Base-by-base conservation (phyloP, 345 rosid species). In the Corymbia maculata region DNA sequence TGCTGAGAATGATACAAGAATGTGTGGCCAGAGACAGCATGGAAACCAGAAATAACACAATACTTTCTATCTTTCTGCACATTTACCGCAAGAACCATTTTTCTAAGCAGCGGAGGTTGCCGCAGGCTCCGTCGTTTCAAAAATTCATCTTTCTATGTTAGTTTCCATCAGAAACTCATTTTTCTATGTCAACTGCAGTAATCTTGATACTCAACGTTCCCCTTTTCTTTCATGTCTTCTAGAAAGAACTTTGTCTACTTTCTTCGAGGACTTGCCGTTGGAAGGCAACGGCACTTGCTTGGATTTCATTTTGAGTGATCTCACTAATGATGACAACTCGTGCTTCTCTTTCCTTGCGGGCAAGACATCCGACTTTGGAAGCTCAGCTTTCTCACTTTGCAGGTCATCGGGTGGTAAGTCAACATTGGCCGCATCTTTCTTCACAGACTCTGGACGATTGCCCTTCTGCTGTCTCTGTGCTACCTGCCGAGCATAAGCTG, bases 261-360 rank as follows among this genome's bases (percentile, higher is more conserved):
- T 93, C 88, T 88, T 91, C 10, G 89, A 86, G 51, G 26, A 85
- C 91, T 92, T 94, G 30, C 85, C 16, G 8, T 88, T 85, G 22
- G 91, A 88, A 19, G 93, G 89, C 79, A 86, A 51, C 68, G 87
- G 90, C 86, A 88, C 91, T 91, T 93, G 96, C 88, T 92, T 93
- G 51, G 96, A 92, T 89, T 97, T 97, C 93, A 92, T 93, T 96
- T 97, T 96, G 53, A 96, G 79, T 3, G 98, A 96, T 91, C 89
- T 94, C n/a, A 97, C 93, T 85, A 95, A 85, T 26, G 93, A 93
- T 51, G 95, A 93, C 55, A 97, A 84, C 89, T 93, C 95, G 11
- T 85, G 89, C 92, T 94, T 94, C 90, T 91, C 93, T 86, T 89
- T 94, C 92, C 91, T 93, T n/a, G 92, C 52, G 14, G 89, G 85